Percentiles rank a stretch among this genome's conserved stretches.
Conservation (phyloP, 148 eudicot species). For the Mesembryanthemum crystallinum region DNA sequence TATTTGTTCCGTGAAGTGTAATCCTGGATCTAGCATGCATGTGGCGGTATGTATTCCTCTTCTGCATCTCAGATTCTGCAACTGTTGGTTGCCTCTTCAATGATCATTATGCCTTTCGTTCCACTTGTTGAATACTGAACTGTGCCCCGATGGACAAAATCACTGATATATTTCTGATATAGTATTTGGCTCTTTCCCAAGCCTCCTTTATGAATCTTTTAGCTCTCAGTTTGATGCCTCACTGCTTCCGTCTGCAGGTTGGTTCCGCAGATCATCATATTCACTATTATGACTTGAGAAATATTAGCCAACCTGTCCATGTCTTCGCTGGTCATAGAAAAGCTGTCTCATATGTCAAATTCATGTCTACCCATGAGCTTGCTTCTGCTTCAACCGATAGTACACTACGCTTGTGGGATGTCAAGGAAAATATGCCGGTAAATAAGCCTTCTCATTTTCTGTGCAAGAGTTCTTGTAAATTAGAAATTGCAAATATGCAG, state of each 20-base stretch:
- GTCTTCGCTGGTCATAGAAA: conserved; percentile 75
- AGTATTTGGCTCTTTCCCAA: not conserved
- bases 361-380: conserved; percentile 74
- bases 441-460: conserved; percentile 12
- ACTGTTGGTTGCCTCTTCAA: not conserved
- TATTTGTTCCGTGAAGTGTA: conserved; percentile 88
- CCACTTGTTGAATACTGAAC: not conserved
- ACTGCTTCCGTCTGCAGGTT: conserved; percentile 48
- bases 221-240: not conserved
- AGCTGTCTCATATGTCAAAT: conserved; percentile 90
- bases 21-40: conserved; percentile 82
- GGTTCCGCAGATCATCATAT: conserved; percentile 95
- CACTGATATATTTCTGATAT: not conserved
- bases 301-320: conserved; percentile 71
- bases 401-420: conserved; percentile 86
- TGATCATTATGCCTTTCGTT: not conserved
- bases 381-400: conserved; percentile 94
- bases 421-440: conserved; percentile 58
- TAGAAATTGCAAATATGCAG: not conserved
- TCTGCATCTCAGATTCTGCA: not conserved
- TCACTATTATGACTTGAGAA: conserved; percentile 86
- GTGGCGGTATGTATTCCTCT: conserved; percentile 57
- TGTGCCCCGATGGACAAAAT: not conserved
- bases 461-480: not conserved
- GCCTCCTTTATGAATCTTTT: not conserved